A percentile compares a stretch with the other conserved stretches of the same genome.
phyloP scores from a whole-genome alignment of 2,329 filamentous ascomycete species.

The Stagonosporopsis tanaceti region DNA sequence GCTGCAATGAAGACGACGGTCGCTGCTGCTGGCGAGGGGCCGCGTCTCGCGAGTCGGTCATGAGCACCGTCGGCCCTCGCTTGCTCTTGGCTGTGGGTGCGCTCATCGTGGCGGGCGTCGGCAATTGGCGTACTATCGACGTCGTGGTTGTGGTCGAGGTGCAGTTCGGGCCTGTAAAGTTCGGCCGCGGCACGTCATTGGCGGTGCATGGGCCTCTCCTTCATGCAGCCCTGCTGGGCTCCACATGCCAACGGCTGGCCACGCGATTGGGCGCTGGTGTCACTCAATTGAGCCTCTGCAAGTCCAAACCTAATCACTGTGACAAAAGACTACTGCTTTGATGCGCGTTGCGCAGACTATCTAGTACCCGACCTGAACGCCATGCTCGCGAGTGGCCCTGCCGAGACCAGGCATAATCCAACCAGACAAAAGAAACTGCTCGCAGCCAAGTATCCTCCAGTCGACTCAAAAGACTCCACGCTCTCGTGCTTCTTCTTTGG shows the following conservation, averaged over 20 bases:
- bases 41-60: slow-evolving; percentile 65
- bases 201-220: slow-evolving; percentile 3
- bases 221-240: slow-evolving; percentile 18
- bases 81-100: slow-evolving; percentile 48
- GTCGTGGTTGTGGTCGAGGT: not conserved
- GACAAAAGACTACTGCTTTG: not conserved
- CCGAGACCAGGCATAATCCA: slow-evolving; percentile 5
- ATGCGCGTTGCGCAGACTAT: slow-evolving; percentile 10
- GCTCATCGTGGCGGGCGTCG: slow-evolving; percentile 36
- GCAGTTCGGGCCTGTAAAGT: slow-evolving; percentile 2
- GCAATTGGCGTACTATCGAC: not conserved
- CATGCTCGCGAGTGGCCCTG: slow-evolving; percentile 8
- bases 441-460: not conserved
- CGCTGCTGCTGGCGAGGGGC: slow-evolving; percentile 36
- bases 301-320: not conserved
- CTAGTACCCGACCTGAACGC: slow-evolving; percentile 12
- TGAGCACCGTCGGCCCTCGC: slow-evolving; percentile 52
- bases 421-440: slow-evolving; percentile 20
- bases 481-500: slow-evolving; percentile 7
- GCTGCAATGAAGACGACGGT: slow-evolving; percentile 36
- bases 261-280: not conserved
- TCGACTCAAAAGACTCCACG: not conserved
- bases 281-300: not conserved
- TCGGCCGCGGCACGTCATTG: slow-evolving; percentile 20
- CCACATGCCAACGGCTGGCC: slow-evolving; percentile 20